These are phyloP conservation scores for Chaetomium fimeti DNA, from an alignment of 495 filamentous ascomycete species.

Conservation along the genomic window DNA sequence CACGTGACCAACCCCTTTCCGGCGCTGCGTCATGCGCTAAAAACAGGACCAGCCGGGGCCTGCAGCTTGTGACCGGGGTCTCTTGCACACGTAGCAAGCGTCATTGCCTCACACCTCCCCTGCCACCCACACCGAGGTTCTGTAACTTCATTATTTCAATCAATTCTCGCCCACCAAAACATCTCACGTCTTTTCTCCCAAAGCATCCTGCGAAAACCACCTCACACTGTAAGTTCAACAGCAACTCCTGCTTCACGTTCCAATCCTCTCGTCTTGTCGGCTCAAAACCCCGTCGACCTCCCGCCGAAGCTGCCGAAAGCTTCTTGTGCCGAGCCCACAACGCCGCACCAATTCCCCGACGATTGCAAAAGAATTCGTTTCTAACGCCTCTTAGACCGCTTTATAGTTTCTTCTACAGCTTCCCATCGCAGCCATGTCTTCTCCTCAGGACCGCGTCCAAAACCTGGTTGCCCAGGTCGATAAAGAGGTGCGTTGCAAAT, in stretches of 20 bases:
- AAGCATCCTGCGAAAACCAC: background rate
- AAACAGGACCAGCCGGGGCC: conserved; percentile 20
- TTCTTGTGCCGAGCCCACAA: background rate
- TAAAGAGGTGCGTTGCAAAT: conserved; percentile 78
- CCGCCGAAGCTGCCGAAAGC: conserved; percentile 20
- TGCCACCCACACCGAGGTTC: conserved; percentile 13
- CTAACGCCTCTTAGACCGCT: conserved; percentile 12
- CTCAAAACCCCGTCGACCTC: background rate
- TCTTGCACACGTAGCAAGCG: conserved; percentile 40
- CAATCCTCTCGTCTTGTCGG: background rate
- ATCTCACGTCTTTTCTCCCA: background rate
- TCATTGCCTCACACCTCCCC: conserved; percentile 29
- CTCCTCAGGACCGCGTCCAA: conserved; percentile 85
- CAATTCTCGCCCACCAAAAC: conserved; percentile 5
- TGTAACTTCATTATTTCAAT: conserved; percentile 9
- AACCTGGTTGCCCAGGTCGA: conserved; percentile 87
- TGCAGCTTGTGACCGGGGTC: conserved; percentile 32
- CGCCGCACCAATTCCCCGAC: background rate
- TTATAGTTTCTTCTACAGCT: background rate
- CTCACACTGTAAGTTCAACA: background rate
- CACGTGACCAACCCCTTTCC: conserved; percentile 26
- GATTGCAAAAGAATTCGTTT: background rate
- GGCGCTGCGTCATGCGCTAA: conserved; percentile 20
- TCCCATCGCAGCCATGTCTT: conserved; percentile 56
- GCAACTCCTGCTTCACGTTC: background rate